A percentile compares a stretch with the other conserved stretches of the same genome.
These are phyloP conservation scores for Sphenostylis stenocarpa DNA, from an alignment of 306 rosid species.

Conservation along the genomic window DNA sequence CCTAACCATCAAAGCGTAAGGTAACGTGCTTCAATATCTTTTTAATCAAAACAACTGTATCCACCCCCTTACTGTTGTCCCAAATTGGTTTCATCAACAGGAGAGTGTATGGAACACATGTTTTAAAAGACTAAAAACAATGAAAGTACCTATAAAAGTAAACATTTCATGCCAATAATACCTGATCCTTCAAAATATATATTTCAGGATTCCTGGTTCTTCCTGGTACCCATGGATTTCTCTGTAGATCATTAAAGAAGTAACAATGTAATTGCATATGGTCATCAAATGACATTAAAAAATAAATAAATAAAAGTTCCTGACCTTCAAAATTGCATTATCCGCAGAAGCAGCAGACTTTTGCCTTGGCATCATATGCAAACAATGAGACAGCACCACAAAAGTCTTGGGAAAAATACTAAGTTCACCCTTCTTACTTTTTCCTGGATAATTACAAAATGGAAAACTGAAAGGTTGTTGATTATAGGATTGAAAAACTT, in stretches of 20 bases:
- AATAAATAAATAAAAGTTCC: not conserved
- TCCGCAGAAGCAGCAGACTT: constrained; percentile 60
- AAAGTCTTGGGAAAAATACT: constrained; percentile 76
- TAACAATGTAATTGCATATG: not conserved
- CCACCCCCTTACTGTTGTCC: not conserved
- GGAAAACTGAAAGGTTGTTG: not conserved
- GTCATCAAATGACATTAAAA: constrained; percentile 15
- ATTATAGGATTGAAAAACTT: not conserved
- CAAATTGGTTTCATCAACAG: not conserved
- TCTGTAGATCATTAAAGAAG: constrained; percentile 43
- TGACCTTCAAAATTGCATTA: constrained; percentile 59
- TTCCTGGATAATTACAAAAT: constrained; percentile 64
- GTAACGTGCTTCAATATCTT: not conserved
- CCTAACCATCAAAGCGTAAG: not conserved
- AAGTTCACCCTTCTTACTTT: constrained; percentile 87
- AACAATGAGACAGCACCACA: constrained; percentile 69
- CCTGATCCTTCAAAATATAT: constrained; percentile 70
- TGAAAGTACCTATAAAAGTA: not conserved
- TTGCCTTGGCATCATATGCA: constrained; percentile 89
- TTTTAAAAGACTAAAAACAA: not conserved
- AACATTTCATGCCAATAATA: constrained; percentile 11
- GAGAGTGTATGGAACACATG: not conserved
- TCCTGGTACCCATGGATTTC: constrained; percentile 72
- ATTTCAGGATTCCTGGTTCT: constrained; percentile 75
- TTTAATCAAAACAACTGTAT: not conserved